Evolutionary conservation across 2,329 filamentous ascomycete genomes (phyloP).

Genomic region (Xylariomycetidae sp.): DNA sequence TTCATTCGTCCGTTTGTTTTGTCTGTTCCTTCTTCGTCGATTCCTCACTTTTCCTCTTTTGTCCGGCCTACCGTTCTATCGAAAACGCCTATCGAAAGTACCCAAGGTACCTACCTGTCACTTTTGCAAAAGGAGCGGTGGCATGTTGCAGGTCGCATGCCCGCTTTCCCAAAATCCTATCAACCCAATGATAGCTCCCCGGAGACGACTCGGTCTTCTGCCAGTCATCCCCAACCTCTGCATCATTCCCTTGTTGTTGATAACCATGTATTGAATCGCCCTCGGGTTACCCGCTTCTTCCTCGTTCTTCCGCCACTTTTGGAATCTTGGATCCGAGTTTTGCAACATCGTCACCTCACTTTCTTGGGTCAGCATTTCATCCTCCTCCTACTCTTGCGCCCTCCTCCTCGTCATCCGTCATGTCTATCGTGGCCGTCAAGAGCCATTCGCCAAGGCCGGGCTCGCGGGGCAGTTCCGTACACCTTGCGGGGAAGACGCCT

Average conservation of each 20-base stretch:
- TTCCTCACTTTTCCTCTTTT: background rate
- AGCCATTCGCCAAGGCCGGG: slow-evolving; percentile 25
- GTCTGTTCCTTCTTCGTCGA: background rate
- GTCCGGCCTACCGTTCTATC: background rate
- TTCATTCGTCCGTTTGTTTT: too few relatives aligned
- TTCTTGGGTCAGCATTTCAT: slow-evolving; percentile 27
- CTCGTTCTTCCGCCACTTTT: slow-evolving; percentile 30
- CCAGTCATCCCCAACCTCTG: slow-evolving; percentile 13
- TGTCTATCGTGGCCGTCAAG: slow-evolving; percentile 20
- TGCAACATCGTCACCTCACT: slow-evolving; percentile 23
- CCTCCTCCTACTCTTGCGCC: slow-evolving; percentile 11
- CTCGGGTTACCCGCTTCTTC: slow-evolving; percentile 18
- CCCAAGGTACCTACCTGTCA: too few relatives aligned
- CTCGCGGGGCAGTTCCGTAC: slow-evolving; percentile 32
- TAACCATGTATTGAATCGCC: slow-evolving; percentile 36
- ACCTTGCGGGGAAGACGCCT: slow-evolving; percentile 32
- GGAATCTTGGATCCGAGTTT: slow-evolving; percentile 39
- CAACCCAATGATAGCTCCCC: too few relatives aligned
- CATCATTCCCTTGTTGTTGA: slow-evolving; percentile 22
- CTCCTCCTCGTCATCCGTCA: too few relatives aligned
- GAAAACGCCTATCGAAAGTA: background rate
- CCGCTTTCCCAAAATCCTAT: too few relatives aligned
- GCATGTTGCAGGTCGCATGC: too few relatives aligned
- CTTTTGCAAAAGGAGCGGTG: too few relatives aligned
- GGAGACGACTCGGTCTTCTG: too few relatives aligned